A percentile compares a stretch with the other conserved stretches of the same genome.
phyloP scores from a whole-genome alignment of 305 asterid species.

The Stenogyne calaminthoides region DNA sequence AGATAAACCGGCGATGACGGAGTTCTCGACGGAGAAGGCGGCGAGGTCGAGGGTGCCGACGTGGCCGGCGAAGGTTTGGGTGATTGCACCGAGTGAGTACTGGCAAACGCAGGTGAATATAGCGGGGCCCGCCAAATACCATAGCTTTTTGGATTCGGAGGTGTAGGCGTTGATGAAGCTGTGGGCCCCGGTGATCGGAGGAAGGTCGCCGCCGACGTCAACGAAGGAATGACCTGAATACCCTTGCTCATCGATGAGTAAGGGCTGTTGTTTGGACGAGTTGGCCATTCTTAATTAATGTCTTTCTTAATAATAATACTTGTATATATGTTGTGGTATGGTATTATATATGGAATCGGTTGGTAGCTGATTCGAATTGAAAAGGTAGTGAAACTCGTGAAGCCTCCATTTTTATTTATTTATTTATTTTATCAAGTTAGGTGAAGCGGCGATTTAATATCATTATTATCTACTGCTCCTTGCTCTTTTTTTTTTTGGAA shows the following conservation, averaged over 20 bases:
- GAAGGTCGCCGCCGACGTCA: constrained; percentile 32
- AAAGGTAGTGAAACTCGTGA: no score
- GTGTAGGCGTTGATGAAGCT: constrained; percentile 25
- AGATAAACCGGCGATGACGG: constrained; percentile 53
- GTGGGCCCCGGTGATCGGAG: constrained; percentile 28
- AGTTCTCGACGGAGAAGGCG: constrained; percentile 46
- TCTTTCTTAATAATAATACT: background rate
- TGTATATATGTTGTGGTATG: no score
- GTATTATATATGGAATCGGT: no score
- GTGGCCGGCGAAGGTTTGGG: constrained; percentile 49
- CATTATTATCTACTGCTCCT: no score
- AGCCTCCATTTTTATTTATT: no score
- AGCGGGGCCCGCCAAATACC: constrained; percentile 45
- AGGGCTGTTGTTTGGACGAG: background rate
- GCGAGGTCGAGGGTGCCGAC: constrained; percentile 45
- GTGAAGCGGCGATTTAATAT: no score
- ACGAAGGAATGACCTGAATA: constrained; percentile 9
- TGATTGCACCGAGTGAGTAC: constrained; percentile 40
- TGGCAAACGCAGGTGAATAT: constrained; percentile 44
- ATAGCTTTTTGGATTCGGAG: constrained; percentile 33
- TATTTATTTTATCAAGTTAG: no score
- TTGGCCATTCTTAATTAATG: constrained; percentile 26
- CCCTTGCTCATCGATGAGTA: background rate
- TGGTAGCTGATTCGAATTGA: no score
- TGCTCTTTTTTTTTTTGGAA: no score